A percentile compares a stretch with the other conserved stretches of the same genome.
phyloP scores from a whole-genome alignment of 345 rosid genomes.

The Trapa incisa region DNA sequence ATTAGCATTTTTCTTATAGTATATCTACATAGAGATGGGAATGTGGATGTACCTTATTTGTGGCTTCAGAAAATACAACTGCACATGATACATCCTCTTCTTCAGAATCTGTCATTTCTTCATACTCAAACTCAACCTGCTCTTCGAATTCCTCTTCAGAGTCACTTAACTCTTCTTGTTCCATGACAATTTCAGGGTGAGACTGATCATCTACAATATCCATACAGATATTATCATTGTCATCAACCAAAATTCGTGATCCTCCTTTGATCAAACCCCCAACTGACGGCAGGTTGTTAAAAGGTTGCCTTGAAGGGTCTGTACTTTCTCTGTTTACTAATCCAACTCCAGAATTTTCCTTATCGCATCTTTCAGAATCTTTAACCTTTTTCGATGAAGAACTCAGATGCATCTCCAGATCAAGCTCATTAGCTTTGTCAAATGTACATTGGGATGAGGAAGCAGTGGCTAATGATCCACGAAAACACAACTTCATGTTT shows the following conservation, averaged over 20 bases:
- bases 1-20: neutral
- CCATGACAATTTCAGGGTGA: conserved; percentile 83
- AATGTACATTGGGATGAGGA: conserved; percentile 17
- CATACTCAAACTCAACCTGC: conserved; percentile 91
- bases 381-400: conserved; percentile 34
- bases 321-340: conserved; percentile 10
- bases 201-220: conserved; percentile 44
- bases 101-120: conserved; percentile 98
- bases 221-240: conserved; percentile 16
- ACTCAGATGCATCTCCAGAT: conserved; percentile 67
- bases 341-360: conserved; percentile 11
- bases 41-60: conserved; percentile 31
- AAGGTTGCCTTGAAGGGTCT: conserved; percentile 8
- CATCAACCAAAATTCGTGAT: conserved; percentile 20
- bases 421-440: conserved; percentile 41
- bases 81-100: conserved; percentile 54
- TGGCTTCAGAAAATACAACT: conserved; percentile 27
- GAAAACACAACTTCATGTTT: conserved; percentile 5
- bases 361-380: conserved; percentile 19
- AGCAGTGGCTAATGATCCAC: conserved; percentile 15
- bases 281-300: conserved; percentile 11
- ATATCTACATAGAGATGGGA: conserved; percentile 1
- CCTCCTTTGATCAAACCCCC: conserved; percentile 17
- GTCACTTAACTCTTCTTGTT: conserved; percentile 95
- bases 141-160: conserved; percentile 88